Percentiles rank a stretch among this genome's conserved stretches.
Conservation (phyloP, 148 eudicot species). For the Chenopodium formosanum region DNA sequence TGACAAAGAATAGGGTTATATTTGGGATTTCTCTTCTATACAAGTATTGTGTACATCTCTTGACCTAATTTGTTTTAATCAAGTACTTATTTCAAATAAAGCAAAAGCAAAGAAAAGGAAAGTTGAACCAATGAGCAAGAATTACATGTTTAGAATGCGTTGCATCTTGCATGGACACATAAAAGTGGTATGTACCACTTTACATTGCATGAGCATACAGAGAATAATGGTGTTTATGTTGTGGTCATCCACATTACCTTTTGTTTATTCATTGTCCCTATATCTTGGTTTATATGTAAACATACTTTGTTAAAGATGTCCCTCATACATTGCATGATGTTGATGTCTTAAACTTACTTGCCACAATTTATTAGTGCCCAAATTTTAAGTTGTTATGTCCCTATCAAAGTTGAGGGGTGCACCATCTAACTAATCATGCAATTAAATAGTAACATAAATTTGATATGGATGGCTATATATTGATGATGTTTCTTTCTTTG, state of each 20-base stretch:
- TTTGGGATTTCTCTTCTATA: no score
- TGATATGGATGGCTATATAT: constrained; percentile 10
- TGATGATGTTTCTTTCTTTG: constrained; percentile 17
- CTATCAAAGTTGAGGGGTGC: constrained; percentile 22
- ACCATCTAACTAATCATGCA: constrained; percentile 23
- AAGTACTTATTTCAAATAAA: not conserved
- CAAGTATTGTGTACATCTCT: no score
- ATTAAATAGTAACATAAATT: constrained; percentile 7
- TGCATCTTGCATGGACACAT: no score
- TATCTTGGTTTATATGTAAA: not conserved
- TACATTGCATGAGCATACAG: no score
- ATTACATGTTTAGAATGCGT: not conserved
- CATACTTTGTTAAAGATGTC: not conserved
- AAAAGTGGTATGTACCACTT: no score
- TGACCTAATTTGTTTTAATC: not conserved
- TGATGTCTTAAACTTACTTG: not conserved
- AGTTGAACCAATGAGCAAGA: not conserved
- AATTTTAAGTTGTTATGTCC: constrained; percentile 6
- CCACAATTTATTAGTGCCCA: not conserved
- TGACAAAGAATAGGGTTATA: no score
- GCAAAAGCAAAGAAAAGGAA: not conserved
- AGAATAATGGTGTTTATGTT: no score
- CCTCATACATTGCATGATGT: not conserved
- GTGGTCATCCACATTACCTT: not conserved
- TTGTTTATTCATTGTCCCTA: not conserved